These are phyloP conservation scores for Gyromitra esculenta DNA, from an alignment of 2,329 filamentous ascomycete genomes.

Conservation along the genomic window DNA sequence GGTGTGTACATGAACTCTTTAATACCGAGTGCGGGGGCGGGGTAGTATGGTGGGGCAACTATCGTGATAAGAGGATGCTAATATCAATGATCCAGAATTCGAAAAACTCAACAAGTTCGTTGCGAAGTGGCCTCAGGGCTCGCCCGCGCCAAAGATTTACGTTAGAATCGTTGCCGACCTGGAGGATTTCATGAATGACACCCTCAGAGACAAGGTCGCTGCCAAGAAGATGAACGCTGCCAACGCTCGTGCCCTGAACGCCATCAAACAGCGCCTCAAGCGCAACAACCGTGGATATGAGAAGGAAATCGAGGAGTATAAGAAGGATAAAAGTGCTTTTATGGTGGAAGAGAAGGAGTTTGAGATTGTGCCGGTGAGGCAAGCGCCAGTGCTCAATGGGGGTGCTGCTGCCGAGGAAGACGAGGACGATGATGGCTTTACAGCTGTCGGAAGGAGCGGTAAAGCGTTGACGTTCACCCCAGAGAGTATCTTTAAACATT, in stretches of 20 bases:
- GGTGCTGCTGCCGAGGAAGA: conserved; percentile 64
- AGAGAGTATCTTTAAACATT: conserved; percentile 97
- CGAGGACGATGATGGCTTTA: conserved; percentile 85
- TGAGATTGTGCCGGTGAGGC: conserved; percentile 61
- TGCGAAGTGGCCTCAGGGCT: conserved; percentile 72
- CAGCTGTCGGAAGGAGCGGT: conserved; percentile 86
- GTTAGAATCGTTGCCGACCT: conserved; percentile 92
- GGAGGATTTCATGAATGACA: conserved; percentile 93
- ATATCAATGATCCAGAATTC: conserved; percentile 71
- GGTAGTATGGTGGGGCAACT: conserved; percentile 39
- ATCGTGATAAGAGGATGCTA: conserved; percentile 49
- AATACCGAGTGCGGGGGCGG: conserved; percentile 35
- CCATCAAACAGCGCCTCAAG: conserved; percentile 97
- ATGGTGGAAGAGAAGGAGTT: conserved; percentile 85
- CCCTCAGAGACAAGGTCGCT: conserved; percentile 93
- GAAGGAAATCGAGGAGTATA: conserved; percentile 85
- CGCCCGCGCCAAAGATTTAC: conserved; percentile 87
- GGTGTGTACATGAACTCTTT: conserved; percentile 67
- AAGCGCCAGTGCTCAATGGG: conserved; percentile 60
- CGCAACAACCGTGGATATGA: conserved; percentile 98
- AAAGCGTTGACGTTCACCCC: conserved; percentile 91
- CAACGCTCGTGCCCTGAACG: conserved; percentile 91
- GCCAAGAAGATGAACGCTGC: conserved; percentile 99
- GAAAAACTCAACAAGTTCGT: conserved; percentile 93
- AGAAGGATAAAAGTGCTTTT: conserved; percentile 83